Evolutionary conservation across 306 rosid species (phyloP), one percentile per base, ranked within the genome.

Genomic region (Gastrolobium villosum): DNA sequence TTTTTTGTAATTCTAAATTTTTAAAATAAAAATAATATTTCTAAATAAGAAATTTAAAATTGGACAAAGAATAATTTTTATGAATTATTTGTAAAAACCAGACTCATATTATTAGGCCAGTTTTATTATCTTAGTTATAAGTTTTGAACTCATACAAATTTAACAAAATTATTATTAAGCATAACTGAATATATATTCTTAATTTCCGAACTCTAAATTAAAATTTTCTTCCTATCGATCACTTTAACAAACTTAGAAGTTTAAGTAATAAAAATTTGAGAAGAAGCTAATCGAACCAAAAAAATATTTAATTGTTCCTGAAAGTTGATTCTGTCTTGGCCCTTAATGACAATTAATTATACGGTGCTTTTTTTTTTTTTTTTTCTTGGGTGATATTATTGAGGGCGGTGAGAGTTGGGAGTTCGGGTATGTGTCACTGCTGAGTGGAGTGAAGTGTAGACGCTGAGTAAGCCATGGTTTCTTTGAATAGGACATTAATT

Each of bases 401-500:
- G 71, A 10, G 53, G 71, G 46, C 1, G 48, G 69, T 7, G n/a
- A 59, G 43, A 37, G n/a, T 14, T 37, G 14, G 70, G 52, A 64
- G 52, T 40, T 63, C 39, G n/a, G 64, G 64, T 4, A 37, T 7
- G 44, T 68, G 74, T 34, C 74, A 28, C 28, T 7, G 60, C 59
- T 48, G 45, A 68, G 60, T 13, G 60, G 70, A 20, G 53, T 14
- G 45, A 15, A 40, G 68, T 39, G 67, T 59, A 45, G 75, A 70
- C 14, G 73, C 60, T 10, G 53, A 60, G 74, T 69, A 43, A 69
- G 61, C 36, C 20, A n/a, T 39, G 57, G 78, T 68, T 83, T 83
- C 77, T 81, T 67, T 74, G 81, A 67, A 49, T 52, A 67, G 52
- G 78, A 83, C 87, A 76, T 46, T 61, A 20, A 20, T 20, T 44